Conservation (phyloP, 345 rosid species). For the Eucalyptus brandiana region DNA sequence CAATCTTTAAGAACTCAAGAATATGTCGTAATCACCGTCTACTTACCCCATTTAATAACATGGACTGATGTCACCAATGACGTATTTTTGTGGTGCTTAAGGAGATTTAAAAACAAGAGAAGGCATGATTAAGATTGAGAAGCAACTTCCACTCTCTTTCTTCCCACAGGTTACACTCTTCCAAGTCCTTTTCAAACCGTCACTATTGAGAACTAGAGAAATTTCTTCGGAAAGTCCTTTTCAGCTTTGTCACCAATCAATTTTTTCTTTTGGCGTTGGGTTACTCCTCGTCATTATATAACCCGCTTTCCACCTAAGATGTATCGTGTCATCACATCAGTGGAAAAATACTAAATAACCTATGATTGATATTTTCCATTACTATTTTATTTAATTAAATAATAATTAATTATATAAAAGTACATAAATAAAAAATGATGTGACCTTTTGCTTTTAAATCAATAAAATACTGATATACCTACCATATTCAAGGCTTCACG, state of each 20-base stretch:
- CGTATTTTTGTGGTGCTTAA: background rate
- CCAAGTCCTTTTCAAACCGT: too few species aligned
- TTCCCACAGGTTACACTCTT: background rate
- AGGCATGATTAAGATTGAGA: background rate
- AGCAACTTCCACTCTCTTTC: background rate
- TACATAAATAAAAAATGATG: too few species aligned
- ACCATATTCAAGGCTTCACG: rapidly evolving
- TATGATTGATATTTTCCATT: background rate
- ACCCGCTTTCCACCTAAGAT: background rate
- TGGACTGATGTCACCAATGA: background rate
- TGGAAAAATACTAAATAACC: background rate
- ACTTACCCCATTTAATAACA: background rate
- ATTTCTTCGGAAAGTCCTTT: too few species aligned
- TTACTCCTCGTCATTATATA: background rate
- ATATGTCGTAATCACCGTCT: background rate
- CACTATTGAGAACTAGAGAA: too few species aligned
- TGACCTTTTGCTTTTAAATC: too few species aligned
- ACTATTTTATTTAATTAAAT: too few species aligned
- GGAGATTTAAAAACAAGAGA: background rate
- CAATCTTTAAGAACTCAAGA: too few species aligned
- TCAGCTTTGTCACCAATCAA: too few species aligned
- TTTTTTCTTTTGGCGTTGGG: too few species aligned
- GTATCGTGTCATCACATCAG: background rate
- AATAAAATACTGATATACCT: background rate
- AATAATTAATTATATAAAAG: too few species aligned